Percentiles rank a stretch among this genome's conserved stretches.
Conservation (phyloP, 768 basidiomycete genomes). For the Suillus clintonianus region DNA sequence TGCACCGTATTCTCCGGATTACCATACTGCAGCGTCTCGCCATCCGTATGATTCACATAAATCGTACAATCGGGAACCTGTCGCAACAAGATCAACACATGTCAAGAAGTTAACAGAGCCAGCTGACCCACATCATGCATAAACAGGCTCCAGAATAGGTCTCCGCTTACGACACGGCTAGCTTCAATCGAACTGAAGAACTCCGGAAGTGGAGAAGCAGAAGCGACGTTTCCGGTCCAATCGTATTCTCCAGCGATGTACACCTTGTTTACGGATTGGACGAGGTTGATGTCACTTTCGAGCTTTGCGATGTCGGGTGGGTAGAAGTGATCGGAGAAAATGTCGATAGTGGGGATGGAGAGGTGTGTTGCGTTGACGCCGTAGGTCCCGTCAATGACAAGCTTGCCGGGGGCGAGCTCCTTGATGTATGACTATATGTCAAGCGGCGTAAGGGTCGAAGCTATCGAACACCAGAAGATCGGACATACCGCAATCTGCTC, state of each 20-base stretch:
- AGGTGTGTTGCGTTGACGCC: neutral
- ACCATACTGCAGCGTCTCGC: slow-evolving; percentile 4
- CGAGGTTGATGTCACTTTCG: slow-evolving; percentile 9
- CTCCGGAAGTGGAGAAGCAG: slow-evolving; percentile 14
- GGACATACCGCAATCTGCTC: slow-evolving; percentile 21
- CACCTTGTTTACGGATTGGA: slow-evolving; percentile 10
- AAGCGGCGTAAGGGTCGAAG: neutral
- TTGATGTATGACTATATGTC: slow-evolving; percentile 18
- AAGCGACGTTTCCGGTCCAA: slow-evolving; percentile 19
- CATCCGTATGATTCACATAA: slow-evolving; percentile 10
- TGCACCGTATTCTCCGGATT: slow-evolving; percentile 8
- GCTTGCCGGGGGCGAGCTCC: slow-evolving; percentile 26
- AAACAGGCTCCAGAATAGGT: slow-evolving; percentile 30
- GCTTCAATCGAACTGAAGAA: slow-evolving; percentile 11
- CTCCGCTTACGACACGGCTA: slow-evolving; percentile 15
- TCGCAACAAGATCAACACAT: neutral
- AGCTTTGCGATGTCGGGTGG: slow-evolving; percentile 20
- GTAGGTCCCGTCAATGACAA: slow-evolving; percentile 14
- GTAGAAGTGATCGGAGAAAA: slow-evolving; percentile 11
- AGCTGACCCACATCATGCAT: slow-evolving; percentile 19
- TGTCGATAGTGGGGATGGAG: slow-evolving; percentile 3
- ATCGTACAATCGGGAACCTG: slow-evolving; percentile 12
- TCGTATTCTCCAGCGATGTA: slow-evolving; percentile 31
- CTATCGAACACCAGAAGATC: neutral
- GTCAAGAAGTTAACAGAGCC: neutral